Percentiles rank a stretch among this genome's conserved stretches.
Evolutionary conservation across 768 basidiomycete genomes (phyloP).

Genomic region (Pilatotrama ljubarskyi): DNA sequence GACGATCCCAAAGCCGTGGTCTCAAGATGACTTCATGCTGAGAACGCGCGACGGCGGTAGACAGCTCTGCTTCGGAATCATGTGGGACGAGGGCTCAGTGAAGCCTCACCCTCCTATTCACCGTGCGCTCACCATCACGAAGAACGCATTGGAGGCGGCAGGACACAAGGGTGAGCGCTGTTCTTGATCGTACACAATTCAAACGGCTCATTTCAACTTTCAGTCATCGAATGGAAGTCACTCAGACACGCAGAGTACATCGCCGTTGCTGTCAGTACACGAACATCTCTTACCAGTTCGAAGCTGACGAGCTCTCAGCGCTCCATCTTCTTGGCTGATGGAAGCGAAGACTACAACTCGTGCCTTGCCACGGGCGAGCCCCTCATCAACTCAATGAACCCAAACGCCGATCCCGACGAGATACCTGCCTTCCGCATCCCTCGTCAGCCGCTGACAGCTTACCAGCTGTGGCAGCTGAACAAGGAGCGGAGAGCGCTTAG

Average conservation of each 20-base stretch:
- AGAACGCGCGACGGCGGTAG: constrained; percentile 32
- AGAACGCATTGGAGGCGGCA: constrained; percentile 33
- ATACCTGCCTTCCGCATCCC: constrained; percentile 10
- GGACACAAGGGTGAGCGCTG: constrained; percentile 39
- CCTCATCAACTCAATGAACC: constrained; percentile 36
- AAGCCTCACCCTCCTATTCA: constrained; percentile 35
- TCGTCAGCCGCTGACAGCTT: constrained; percentile 23
- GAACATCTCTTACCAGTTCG: not conserved
- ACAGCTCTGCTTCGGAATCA: constrained; percentile 33
- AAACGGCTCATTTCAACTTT: no score
- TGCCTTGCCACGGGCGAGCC: constrained; percentile 38
- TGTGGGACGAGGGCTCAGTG: constrained; percentile 36
- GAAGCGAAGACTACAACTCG: constrained; percentile 16
- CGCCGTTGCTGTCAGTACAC: constrained; percentile 20
- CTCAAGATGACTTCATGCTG: constrained; percentile 27
- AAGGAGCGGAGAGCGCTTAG: constrained; percentile 36
- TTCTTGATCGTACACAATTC: not conserved
- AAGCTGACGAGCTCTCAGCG: not conserved
- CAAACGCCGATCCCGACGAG: constrained; percentile 26
- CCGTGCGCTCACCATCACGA: constrained; percentile 35
- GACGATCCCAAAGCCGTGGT: constrained; percentile 29
- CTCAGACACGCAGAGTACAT: constrained; percentile 27
- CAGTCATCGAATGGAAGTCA: constrained; percentile 39
- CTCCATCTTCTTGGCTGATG: constrained; percentile 14
- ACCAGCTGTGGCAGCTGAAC: constrained; percentile 44